These are phyloP conservation scores for Flammula alnicola DNA, from an alignment of 1,284 basidiomycete species.

Conservation along the genomic window DNA sequence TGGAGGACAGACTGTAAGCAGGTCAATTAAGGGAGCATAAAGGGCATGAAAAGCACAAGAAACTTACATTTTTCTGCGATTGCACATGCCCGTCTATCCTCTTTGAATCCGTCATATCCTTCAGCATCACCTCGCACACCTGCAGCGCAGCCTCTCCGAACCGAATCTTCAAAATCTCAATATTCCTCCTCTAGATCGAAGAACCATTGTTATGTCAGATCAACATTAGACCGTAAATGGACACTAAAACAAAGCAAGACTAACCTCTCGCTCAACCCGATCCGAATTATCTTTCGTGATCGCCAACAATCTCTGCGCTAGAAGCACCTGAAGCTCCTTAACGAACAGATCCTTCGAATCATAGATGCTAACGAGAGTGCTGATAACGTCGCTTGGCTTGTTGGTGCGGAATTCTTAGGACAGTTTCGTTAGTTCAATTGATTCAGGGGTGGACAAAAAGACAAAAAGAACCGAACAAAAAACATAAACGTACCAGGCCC, in stretches of 20 bases:
- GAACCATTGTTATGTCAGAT: too few species aligned
- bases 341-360: slow-evolving; percentile 94
- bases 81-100: slow-evolving; percentile 87
- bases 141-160: slow-evolving; percentile 91
- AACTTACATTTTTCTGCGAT: slow-evolving; percentile 63
- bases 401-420: slow-evolving; percentile 82
- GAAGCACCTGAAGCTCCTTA: slow-evolving; percentile 88
- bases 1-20: slow-evolving; percentile 82
- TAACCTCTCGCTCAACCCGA: slow-evolving; percentile 84
- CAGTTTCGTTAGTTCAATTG: not conserved
- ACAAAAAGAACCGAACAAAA: slow-evolving; percentile 1
- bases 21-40: too few species aligned
- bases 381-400: slow-evolving; percentile 89
- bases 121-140: slow-evolving; percentile 96
- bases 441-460: slow-evolving; percentile 2
- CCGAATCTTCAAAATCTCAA: slow-evolving; percentile 91
- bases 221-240: too few species aligned
- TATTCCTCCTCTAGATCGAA: slow-evolving; percentile 73
- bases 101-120: slow-evolving; percentile 92
- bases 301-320: slow-evolving; percentile 82
- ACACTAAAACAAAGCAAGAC: slow-evolving; percentile 24
- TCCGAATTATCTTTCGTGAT: slow-evolving; percentile 81
- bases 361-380: slow-evolving; percentile 94
- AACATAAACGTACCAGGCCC: slow-evolving; percentile 69
- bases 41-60: too few species aligned